Base-by-base conservation (phyloP, 768 basidiomycete species). In the Coprinopsis marcescibilis region DNA sequence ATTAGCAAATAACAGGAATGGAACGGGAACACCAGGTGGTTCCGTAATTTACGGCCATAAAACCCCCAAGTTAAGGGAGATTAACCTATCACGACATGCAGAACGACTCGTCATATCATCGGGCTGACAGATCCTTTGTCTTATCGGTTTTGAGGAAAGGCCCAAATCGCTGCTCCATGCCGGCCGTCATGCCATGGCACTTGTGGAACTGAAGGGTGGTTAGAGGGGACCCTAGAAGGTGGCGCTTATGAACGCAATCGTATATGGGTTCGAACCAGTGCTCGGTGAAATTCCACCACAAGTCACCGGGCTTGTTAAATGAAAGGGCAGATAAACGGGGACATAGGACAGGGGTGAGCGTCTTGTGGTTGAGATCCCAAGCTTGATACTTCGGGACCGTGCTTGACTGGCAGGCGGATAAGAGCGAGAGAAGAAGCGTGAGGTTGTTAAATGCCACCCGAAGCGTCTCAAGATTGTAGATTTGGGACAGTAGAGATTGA, bases 201-300 rank as follows among this genome's bases (percentile, higher is more conserved):
- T 55, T 50, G 13, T 51, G 50, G 41, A 68, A 65, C 24, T 65
- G 62, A 4, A 68, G 25, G 1, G 30, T 48, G 15, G 46, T 42
- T 2, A 68, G 36, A 2, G 54, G 52, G 27, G 45, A 33, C 8
- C 53, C 55, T 26, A 40, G 41, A 1, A 23, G 23, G 12, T 45
- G 49, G 8, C 64, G 52, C 7, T 40, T 52, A 21, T 45, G 49
- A 7, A 53, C 53, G 17, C 54, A 56, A 0, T 46, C 39, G 6
- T 58, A 19, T 24, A 67, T 45, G 1, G 49, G 43, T 14, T 52
- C 21, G 2, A 64, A 36, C 65, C 67, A 68, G 33, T 55, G 50
- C 7, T 62, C 60, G 14, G 46, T 53, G 50, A 67, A 67, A 19
- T 62, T 57, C 57, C 59, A 63, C 68, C 66, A 68, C 2, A 59